phyloP scores from a whole-genome alignment of 2,329 filamentous ascomycete genomes.

The Paradendryphiella salina region DNA sequence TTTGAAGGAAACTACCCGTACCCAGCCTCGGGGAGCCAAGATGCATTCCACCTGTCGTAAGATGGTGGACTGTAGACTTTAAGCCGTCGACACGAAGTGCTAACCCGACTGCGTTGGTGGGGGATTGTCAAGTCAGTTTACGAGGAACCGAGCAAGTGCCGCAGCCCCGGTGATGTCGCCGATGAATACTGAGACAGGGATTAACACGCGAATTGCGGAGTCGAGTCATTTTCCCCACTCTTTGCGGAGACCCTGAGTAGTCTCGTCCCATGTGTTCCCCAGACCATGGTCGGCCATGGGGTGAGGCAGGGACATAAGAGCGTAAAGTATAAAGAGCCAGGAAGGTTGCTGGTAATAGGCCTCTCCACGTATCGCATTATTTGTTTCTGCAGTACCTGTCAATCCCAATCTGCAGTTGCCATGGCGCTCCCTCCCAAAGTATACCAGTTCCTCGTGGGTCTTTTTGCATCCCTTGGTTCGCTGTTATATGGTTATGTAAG shows the following conservation, averaged over 20 bases:
- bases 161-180: slow-evolving; percentile 15
- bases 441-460: slow-evolving; percentile 63
- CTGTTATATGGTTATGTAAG: slow-evolving; percentile 63
- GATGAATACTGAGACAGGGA: slow-evolving; percentile 11
- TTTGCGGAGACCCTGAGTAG: slow-evolving; percentile 23
- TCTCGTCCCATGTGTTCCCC: slow-evolving; percentile 15
- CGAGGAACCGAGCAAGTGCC: slow-evolving; percentile 18
- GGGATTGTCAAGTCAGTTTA: slow-evolving; percentile 10
- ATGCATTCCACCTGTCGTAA: slow-evolving; percentile 13
- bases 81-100: not conserved
- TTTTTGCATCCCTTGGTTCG: slow-evolving; percentile 63
- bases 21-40: not conserved
- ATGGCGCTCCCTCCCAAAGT: slow-evolving; percentile 62
- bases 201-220: slow-evolving; percentile 12
- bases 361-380: slow-evolving; percentile 10
- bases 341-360: slow-evolving; percentile 13
- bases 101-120: slow-evolving; percentile 8
- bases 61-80: not conserved
- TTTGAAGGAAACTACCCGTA: slow-evolving; percentile 6
- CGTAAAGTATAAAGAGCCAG: slow-evolving; percentile 26
- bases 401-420: slow-evolving; percentile 22
- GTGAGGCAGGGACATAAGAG: not conserved
- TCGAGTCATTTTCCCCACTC: slow-evolving; percentile 20
- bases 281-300: slow-evolving; percentile 13
- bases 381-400: slow-evolving; percentile 8